These are phyloP conservation scores for Trametes elegans DNA, from an alignment of 768 basidiomycete genomes.

Conservation along the genomic window DNA sequence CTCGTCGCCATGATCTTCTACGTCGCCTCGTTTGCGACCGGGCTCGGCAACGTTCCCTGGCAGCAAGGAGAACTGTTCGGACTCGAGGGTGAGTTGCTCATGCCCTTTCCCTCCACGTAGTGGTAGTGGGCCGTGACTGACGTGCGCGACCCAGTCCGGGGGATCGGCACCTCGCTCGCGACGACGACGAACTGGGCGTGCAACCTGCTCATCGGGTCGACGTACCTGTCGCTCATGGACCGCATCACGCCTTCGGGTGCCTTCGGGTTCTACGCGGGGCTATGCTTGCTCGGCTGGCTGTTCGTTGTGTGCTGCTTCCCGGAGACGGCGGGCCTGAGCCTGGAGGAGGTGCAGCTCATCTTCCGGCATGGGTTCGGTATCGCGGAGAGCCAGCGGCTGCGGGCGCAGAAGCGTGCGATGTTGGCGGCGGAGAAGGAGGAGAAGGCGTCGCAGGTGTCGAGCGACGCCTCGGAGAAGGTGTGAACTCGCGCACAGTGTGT, in stretches of 20 bases:
- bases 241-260: slow-evolving; percentile 72
- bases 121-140: too few species aligned
- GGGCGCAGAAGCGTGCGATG: slow-evolving; percentile 41
- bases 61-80: slow-evolving; percentile 84
- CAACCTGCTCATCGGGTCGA: slow-evolving; percentile 75
- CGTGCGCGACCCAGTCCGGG: slow-evolving; percentile 49
- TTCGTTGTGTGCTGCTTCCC: slow-evolving; percentile 75
- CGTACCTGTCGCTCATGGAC: slow-evolving; percentile 78
- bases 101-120: background rate
- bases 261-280: slow-evolving; percentile 73
- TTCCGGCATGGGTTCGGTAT: slow-evolving; percentile 68
- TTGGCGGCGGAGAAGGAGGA: slow-evolving; percentile 1
- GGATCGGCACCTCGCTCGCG: slow-evolving; percentile 71
- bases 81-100: slow-evolving; percentile 52
- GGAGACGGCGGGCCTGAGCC: slow-evolving; percentile 72
- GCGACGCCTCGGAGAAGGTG: too few species aligned
- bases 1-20: slow-evolving; percentile 82
- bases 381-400: slow-evolving; percentile 49
- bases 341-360: slow-evolving; percentile 64
- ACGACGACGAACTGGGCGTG: slow-evolving; percentile 79
- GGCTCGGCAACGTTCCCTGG: slow-evolving; percentile 82
- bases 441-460: too few species aligned
- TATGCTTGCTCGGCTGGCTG: slow-evolving; percentile 66
- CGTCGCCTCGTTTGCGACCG: slow-evolving; percentile 78
- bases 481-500: too few species aligned